phyloP scores from a whole-genome alignment of 441 rosid species.

The Arabidopsis hybrid region DNA sequence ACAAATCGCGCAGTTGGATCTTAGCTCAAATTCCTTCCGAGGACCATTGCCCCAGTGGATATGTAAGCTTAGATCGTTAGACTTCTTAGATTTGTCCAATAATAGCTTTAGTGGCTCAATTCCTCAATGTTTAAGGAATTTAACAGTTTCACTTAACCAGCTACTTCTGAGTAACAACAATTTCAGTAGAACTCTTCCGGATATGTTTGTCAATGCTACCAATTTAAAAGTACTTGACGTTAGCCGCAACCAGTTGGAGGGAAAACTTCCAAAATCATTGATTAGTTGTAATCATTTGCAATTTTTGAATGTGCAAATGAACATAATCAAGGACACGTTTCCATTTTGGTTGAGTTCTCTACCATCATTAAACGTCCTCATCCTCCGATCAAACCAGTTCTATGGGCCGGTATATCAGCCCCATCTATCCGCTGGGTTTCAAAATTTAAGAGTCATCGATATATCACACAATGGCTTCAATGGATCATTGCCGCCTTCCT shows the following conservation, averaged over 20 bases:
- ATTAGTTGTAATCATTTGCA: background rate
- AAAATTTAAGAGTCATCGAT: no score
- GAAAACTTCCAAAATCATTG: constrained; percentile 20
- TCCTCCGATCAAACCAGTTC: constrained; percentile 28
- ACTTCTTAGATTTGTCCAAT: background rate
- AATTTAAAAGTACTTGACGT: background rate
- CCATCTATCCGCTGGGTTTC: no score
- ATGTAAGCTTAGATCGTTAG: background rate
- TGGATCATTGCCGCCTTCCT: no score
- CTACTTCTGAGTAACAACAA: no score
- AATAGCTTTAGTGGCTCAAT: background rate
- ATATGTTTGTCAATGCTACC: background rate
- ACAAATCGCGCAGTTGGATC: background rate
- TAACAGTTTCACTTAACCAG: background rate
- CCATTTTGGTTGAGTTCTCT: constrained; percentile 25
- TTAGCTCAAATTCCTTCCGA: background rate
- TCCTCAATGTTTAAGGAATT: background rate
- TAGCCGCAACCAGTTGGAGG: background rate
- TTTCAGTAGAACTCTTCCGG: background rate
- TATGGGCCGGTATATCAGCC: no score
- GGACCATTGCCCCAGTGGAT: no score
- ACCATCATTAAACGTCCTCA: constrained; percentile 1
- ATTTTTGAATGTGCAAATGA: background rate
- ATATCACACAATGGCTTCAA: no score
- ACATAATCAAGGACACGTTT: constrained; percentile 22